Evolutionary conservation across 176 grass and related monocot genomes (phyloP).

Genomic region (Puccinellia tenuiflora): DNA sequence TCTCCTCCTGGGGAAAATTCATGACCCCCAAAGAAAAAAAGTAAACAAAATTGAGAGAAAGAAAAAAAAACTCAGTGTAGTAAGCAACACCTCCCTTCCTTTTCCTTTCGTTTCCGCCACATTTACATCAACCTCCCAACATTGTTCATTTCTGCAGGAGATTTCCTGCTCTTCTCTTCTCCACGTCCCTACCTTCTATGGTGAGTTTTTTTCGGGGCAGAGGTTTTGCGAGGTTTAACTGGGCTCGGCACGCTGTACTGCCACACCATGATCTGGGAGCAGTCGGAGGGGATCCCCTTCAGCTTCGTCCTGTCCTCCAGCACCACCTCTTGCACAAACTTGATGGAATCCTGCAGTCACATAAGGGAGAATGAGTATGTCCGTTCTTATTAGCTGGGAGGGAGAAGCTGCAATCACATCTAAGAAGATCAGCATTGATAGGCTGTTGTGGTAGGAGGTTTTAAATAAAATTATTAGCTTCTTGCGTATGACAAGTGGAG

Average conservation of each 20-base stretch:
- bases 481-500: not conserved
- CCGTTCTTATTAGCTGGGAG: not conserved
- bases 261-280: conserved; percentile 89
- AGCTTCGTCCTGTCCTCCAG: conserved; percentile 70
- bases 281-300: conserved; percentile 80
- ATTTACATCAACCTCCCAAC: conserved; percentile 60
- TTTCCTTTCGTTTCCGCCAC: conserved; percentile 37
- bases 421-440: not conserved
- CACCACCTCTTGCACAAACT: conserved; percentile 88
- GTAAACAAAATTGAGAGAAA: conserved; percentile 34
- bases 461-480: conserved; percentile 1
- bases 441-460: no score
- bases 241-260: conserved; percentile 48
- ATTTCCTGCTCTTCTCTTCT: not conserved
- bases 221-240: not conserved
- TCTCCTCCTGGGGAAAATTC: conserved; percentile 20
- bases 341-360: conserved; percentile 73
- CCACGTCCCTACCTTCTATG: conserved; percentile 38
- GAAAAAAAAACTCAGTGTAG: conserved; percentile 14
- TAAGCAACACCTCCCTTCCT: conserved; percentile 19
- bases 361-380: not conserved
- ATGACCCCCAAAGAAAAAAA: conserved; percentile 21
- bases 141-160: not conserved
- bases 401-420: no score
- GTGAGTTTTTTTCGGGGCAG: conserved; percentile 37